Conservation (phyloP, 306 rosid genomes). For the Rubus idaeus region DNA sequence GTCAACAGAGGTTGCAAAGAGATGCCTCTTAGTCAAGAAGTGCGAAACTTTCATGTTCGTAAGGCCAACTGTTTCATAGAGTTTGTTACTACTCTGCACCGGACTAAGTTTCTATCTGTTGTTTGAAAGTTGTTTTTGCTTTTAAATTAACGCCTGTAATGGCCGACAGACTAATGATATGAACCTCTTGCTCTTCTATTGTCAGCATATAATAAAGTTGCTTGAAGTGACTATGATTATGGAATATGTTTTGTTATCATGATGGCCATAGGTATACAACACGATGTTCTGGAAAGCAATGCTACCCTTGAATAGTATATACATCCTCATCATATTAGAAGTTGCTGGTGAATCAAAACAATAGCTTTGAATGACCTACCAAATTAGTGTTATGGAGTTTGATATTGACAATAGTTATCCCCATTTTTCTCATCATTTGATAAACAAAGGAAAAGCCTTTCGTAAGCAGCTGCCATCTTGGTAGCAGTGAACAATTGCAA, state of each 20-base stretch:
- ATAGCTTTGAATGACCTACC: neutral
- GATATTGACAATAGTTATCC: slow-evolving; percentile 41
- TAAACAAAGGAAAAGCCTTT: slow-evolving; percentile 74
- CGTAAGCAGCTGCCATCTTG: slow-evolving; percentile 68
- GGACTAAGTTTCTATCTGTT: slow-evolving; percentile 19
- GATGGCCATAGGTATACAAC: neutral
- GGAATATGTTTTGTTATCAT: neutral
- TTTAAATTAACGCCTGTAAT: slow-evolving; percentile 14
- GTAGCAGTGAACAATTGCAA: slow-evolving; percentile 64
- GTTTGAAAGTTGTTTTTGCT: slow-evolving; percentile 11
- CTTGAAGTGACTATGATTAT: slow-evolving; percentile 2
- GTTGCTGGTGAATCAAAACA: neutral
- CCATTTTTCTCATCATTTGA: slow-evolving; percentile 33
- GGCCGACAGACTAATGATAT: neutral
- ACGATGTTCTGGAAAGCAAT: neutral
- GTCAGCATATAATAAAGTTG: slow-evolving; percentile 6
- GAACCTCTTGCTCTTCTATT: slow-evolving; percentile 12
- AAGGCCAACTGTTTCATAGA: slow-evolving; percentile 12
- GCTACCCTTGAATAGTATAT: neutral
- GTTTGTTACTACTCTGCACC: slow-evolving; percentile 4
- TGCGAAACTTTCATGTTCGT: slow-evolving; percentile 1
- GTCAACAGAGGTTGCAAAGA: neutral
- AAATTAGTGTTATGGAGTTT: slow-evolving; percentile 11
- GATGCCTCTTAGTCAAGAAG: slow-evolving; percentile 14
- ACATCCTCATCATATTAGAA: neutral